phyloP scores from a whole-genome alignment of 257 asterid genomes.

The Solanum tacnaense region DNA sequence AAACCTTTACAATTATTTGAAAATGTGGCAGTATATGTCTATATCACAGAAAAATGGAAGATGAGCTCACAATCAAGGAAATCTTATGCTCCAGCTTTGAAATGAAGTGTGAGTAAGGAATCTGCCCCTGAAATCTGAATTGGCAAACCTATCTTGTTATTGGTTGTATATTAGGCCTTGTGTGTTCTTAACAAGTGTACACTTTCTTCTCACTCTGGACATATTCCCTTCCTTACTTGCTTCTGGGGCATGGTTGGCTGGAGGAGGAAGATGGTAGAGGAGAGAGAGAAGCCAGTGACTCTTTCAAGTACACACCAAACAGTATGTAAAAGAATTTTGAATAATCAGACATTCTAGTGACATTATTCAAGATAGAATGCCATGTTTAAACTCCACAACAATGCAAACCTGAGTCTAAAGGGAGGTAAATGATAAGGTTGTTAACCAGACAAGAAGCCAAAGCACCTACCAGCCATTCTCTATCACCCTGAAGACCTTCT shows the following conservation, averaged over 20 bases:
- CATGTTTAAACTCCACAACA: neutral
- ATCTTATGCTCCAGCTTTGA: neutral
- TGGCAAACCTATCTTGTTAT: neutral
- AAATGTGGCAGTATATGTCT: neutral
- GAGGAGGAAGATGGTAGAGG: neutral
- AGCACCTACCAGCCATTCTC: slow-evolving; percentile 86
- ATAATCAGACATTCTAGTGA: neutral
- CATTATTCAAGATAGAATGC: neutral
- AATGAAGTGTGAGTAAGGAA: neutral
- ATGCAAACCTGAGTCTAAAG: neutral
- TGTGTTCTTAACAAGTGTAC: neutral
- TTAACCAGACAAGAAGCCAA: neutral
- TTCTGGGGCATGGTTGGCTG: neutral
- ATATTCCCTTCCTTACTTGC: neutral
- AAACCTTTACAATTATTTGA: neutral
- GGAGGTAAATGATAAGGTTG: neutral
- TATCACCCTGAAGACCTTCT: slow-evolving; percentile 85
- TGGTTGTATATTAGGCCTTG: neutral
- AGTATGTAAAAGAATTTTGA: neutral
- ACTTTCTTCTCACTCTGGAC: neutral
- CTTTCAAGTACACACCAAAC: neutral
- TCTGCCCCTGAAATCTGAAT: neutral
- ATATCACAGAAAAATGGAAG: neutral
- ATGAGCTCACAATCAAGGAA: neutral
- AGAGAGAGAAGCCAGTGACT: neutral